These are phyloP conservation scores for Dactylellina drechsleri DNA, from an alignment of 2,329 filamentous ascomycete species.

Conservation along the genomic window DNA sequence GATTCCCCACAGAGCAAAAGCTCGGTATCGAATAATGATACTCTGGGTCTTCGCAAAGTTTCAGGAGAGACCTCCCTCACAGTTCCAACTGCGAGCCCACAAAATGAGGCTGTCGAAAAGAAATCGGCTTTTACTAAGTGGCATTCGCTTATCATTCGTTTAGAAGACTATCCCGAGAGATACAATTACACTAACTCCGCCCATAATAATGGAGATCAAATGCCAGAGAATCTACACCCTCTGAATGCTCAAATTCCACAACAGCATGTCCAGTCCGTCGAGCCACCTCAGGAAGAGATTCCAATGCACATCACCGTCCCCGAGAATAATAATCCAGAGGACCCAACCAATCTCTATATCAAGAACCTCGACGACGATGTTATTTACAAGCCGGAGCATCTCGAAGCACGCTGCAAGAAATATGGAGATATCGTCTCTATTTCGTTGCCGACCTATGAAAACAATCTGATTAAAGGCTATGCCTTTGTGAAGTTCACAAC, in stretches of 20 bases:
- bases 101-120: neutral
- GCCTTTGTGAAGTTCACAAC: conserved; percentile 95
- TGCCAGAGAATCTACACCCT: conserved; percentile 35
- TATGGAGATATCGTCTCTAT: conserved; percentile 95
- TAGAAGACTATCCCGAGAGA: conserved; percentile 24
- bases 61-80: conserved; percentile 33
- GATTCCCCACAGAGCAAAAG: conserved; percentile 38
- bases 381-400: conserved; percentile 87
- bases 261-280: conserved; percentile 15
- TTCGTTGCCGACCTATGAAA: conserved; percentile 85
- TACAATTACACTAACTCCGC: neutral
- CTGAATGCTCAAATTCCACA: conserved; percentile 15
- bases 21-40: conserved; percentile 29
- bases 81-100: conserved; percentile 6
- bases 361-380: conserved; percentile 99
- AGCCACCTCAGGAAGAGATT: conserved; percentile 2
- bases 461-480: conserved; percentile 92
- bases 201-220: conserved; percentile 12
- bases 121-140: neutral
- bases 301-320: conserved; percentile 53
- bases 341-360: conserved; percentile 87
- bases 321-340: conserved; percentile 57
- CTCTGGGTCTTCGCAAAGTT: conserved; percentile 25
- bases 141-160: conserved; percentile 12
- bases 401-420: conserved; percentile 91